Evolutionary conservation across 345 rosid genomes (phyloP).

Genomic region (Mercurialis annua): DNA sequence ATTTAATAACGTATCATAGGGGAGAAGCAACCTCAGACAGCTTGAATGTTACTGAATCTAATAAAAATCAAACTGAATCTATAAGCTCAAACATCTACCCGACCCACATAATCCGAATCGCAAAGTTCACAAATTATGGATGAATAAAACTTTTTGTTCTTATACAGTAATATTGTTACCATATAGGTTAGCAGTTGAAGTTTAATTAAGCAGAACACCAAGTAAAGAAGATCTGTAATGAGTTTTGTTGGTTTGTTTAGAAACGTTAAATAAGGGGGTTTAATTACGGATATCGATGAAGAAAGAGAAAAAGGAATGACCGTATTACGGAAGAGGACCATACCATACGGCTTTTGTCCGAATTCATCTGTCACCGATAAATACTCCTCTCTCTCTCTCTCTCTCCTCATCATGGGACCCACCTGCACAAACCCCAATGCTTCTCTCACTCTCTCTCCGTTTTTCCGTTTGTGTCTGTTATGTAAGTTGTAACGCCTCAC

Average conservation of each 20-base stretch:
- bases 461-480: conserved; percentile 7
- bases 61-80: no score
- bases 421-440: neutral
- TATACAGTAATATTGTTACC: no score
- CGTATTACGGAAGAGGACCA: conserved; percentile 91
- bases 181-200: no score
- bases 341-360: conserved; percentile 58
- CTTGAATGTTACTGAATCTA: no score
- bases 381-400: neutral
- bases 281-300: neutral
- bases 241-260: neutral
- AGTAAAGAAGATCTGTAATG: no score
- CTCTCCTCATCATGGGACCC: neutral
- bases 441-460: neutral
- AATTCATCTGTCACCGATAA: conserved; percentile 22
- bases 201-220: no score
- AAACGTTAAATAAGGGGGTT: neutral
- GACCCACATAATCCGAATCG: no score
- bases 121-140: no score
- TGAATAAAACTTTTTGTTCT: no score
- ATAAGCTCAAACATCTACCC: no score
- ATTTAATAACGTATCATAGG: no score
- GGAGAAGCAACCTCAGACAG: no score
- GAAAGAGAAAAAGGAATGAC: conserved; percentile 14
- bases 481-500: neutral